Conservation (phyloP, 331 rosid species). For the Quercus phellos region DNA sequence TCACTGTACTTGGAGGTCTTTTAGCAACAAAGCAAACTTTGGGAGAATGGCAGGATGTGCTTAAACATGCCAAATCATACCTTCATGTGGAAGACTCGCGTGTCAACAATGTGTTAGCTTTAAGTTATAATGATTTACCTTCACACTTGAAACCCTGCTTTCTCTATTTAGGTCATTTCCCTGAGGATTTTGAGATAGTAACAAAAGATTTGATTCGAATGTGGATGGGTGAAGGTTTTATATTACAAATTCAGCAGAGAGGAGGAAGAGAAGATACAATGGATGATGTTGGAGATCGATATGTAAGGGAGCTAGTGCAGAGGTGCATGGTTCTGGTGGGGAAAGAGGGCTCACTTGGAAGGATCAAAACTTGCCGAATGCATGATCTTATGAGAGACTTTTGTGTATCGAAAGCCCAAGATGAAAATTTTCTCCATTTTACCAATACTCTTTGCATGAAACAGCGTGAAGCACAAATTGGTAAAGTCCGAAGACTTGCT, state of each 20-base stretch:
- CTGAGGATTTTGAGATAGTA: too few species aligned
- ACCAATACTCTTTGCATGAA: too few species aligned
- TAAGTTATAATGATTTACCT: too few species aligned
- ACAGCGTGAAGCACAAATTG: too few species aligned
- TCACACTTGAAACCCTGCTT: too few species aligned
- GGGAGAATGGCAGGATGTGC: not conserved
- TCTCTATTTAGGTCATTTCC: too few species aligned
- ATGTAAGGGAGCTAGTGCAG: slow-evolving; percentile 40
- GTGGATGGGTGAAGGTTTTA: not conserved
- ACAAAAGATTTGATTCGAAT: not conserved
- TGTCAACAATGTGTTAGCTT: too few species aligned
- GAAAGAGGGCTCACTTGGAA: slow-evolving; percentile 38
- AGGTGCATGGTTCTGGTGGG: slow-evolving; percentile 48
- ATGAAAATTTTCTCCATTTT: slow-evolving; percentile 20
- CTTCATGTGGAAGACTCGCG: not conserved
- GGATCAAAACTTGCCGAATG: slow-evolving; percentile 37
- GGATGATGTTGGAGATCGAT: slow-evolving; percentile 39
- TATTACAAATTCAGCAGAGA: slow-evolving; percentile 19
- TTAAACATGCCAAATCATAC: not conserved
- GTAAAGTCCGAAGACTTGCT: too few species aligned
- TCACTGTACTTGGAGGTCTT: not conserved
- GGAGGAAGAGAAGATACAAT: slow-evolving; percentile 34
- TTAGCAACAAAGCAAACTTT: not conserved
- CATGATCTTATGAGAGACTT: slow-evolving; percentile 46
- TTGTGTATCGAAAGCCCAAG: slow-evolving; percentile 33